Evolutionary conservation across 2,329 filamentous ascomycete genomes (phyloP), one percentile per base, ranked within the genome.

Genomic region (Falciphora oryzae): DNA sequence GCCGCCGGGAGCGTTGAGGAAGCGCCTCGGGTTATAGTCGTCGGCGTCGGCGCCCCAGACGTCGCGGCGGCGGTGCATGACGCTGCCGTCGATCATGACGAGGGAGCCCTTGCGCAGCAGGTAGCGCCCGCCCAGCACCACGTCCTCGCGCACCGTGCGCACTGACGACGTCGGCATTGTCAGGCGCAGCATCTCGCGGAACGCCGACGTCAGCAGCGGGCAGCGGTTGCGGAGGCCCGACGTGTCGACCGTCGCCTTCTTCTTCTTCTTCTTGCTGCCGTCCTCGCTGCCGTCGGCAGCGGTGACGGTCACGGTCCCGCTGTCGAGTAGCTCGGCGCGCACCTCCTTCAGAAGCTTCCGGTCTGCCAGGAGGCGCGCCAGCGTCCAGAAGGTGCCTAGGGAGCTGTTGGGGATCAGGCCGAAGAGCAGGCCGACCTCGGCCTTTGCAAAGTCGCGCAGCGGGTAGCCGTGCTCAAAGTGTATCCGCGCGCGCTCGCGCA

Each of bases 201-300:
- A 64, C 28, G 32, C 59, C 18, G 25, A 31, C 16, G 11, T 25
- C n/a, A 66, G 65, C n/a, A 57, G 32, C 7, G 65, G 65, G 18
- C 59, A 64, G 25, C 13, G 57, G 8, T 32, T 25, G 22, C 61
- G 57, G 22, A 63, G 38, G 27, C 27, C 32, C 6, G 63, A 32
- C 27, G 35, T 35, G n/a, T 61, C 44, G 63, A 65, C 85, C 25
- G 10, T 25, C 2, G 56, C 56, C 56, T 27, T 38, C 14, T 38
- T 38, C 35, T 18, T 27, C 56, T 3, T 13, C 56, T 18, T 13
- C n/a, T 38, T 38, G 10, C 1, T 18, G 13, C 14, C 35, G 14
- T 32, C 31, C 2, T 11, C 31, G n/a, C n/a, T n/a, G n/a, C n/a
- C n/a, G 32, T 8, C 56, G 56, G 4, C 18, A 1, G 10, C 2